Evolutionary conservation across 23 red algal species (phyloP), one percentile per base, ranked within the genome.

Genomic region (Gracilaria domingensis): DNA sequence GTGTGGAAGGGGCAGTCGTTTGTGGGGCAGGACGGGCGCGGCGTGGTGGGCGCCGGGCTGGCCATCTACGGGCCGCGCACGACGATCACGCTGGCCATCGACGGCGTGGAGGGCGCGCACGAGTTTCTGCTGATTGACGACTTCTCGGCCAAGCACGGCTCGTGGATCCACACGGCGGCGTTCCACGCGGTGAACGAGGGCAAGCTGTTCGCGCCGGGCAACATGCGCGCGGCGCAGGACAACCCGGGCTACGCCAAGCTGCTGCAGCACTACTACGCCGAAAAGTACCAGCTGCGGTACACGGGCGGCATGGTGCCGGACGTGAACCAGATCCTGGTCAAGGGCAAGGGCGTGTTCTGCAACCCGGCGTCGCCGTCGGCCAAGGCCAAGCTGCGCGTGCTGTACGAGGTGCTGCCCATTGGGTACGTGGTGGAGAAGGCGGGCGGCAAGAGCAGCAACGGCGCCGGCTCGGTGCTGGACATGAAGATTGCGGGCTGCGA

Each of bases 251-350:
- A 99, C 85, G 83, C 66, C 56, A 89, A 91, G 34, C 73, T 99
- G 42, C 47, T 99, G 64, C 81, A 99, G 42, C 93, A 93, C 73
- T 99, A 95, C 71, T 88, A 83, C 34, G 66, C 88, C 28, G 81
- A 99, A 44, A 99, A 99, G 80, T 99, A 96, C 77, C 97, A 99
- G 85, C 90, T 99, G 54, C 73, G 97, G n/a, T 99, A 99, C 85
- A 96, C 97, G 32, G 97, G 97, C 55, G 97, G 97, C 16, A 99
- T 99, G 97, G 97, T 99, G 20, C 94, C 94, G 3, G 97, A 99
- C 67, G 93, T 95, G 34, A 99, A 99, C 84, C 97, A 99, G 86
- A 99, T 99, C 67, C 80, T 99, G 58, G 90, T 99, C 21, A 99
- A 99, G 61, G 97, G 97, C 34, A 99, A 95, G 93, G 97, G 97